Evolutionary conservation across 78 protist species (phyloP), one percentile per base, ranked within the genome.

Genomic region (Anaeramoeba flamelloides): DNA sequence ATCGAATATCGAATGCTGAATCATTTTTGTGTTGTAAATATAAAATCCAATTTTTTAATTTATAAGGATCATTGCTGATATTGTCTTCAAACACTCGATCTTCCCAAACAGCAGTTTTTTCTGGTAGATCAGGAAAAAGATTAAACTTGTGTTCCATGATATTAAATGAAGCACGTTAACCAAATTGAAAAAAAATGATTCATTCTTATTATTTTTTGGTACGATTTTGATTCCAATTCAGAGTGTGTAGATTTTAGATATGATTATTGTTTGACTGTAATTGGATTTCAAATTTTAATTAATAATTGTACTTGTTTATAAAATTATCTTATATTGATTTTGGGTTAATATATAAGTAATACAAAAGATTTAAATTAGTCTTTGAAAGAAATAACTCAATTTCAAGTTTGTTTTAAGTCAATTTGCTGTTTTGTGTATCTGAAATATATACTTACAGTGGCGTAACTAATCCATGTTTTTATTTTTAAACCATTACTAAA

Each of bases 1-100:
- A 32, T 17, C 83, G 3, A 53, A 53, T 77, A 22, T 17, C 17
- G 41, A 75, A 81, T 17, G 78, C 26, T 75, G 74, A 41, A 3
- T 34, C 40, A 74, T 53, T 75, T 22, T 39, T 40, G 8, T 75
- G 32, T 17, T 81, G 8, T 22, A 81, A 30, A n/a, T 75, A 37
- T 34, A 74, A n/a, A 3, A 81, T 75, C 83, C 83, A 81, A 22
- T 8, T 53, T 53, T 76, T 81, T 38, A 81, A 17, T 30, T 74
- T 30, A 17, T 40, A 30, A 3, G 83, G 83, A 17, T 38, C 4
- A n/a, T 39, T 22, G 22, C 22, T 8, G 12, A 79, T 8, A 4
- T 31, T 75, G 26, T 79, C 39, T 8, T 53, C 83, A 22, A 81
- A 53, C 17, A 30, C 83, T 53, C 69, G 34, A 8, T 53, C 17